These are phyloP conservation scores for Lasiosphaeria miniovina DNA, from an alignment of 495 filamentous ascomycete genomes.

Conservation along the genomic window DNA sequence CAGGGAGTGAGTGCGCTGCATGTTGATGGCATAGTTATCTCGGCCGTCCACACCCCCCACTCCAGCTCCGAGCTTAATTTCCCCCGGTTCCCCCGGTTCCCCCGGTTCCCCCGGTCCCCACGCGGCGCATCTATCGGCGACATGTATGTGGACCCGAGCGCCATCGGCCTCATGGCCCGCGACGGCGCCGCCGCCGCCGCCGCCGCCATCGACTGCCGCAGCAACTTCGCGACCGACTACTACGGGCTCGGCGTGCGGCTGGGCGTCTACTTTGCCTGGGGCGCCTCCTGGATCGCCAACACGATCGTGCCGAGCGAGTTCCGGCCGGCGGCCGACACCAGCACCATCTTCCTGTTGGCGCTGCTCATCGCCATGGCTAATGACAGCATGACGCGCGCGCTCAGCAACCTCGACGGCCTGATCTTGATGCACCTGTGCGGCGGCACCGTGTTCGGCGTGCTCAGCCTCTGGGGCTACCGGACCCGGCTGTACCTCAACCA, in stretches of 20 bases:
- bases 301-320: constrained; percentile 25
- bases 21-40: too few relatives aligned
- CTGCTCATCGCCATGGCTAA: constrained; percentile 26
- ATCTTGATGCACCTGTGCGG: constrained; percentile 29
- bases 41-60: too few relatives aligned
- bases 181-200: neutral
- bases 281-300: constrained; percentile 25
- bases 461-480: constrained; percentile 29
- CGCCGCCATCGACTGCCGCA: constrained; percentile 14
- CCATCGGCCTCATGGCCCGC: neutral
- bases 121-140: too few relatives aligned
- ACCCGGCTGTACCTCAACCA: constrained; percentile 22
- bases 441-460: constrained; percentile 25
- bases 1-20: too few relatives aligned
- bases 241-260: constrained; percentile 30
- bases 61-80: too few relatives aligned
- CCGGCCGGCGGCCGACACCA: constrained; percentile 20
- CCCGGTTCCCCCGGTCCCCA: too few relatives aligned
- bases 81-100: too few relatives aligned
- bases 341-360: constrained; percentile 27
- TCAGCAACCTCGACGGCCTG: constrained; percentile 25
- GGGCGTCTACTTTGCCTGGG: constrained; percentile 32
- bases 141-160: too few relatives aligned
- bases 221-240: constrained; percentile 22
- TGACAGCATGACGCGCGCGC: constrained; percentile 10